phyloP scores from a whole-genome alignment of 2,329 filamentous ascomycete species.

The Lasiodiplodia gonubiensis region DNA sequence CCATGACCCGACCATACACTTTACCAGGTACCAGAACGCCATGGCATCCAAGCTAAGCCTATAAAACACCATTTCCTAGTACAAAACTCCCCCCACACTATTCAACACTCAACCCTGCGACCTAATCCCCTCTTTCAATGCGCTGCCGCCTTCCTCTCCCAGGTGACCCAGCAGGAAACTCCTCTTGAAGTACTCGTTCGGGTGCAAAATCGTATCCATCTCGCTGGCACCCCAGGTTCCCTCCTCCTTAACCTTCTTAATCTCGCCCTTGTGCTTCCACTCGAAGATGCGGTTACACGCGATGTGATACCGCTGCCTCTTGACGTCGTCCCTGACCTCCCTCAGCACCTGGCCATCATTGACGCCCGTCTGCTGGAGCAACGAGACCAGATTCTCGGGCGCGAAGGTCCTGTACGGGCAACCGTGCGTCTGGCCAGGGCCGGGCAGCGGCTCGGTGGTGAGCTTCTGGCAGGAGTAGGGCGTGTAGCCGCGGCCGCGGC shows the following conservation, averaged over 20 bases:
- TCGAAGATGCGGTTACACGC: conserved; percentile 98
- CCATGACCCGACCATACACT: neutral
- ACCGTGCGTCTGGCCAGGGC: conserved; percentile 88
- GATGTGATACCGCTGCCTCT: conserved; percentile 87
- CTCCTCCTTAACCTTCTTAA: conserved; percentile 58
- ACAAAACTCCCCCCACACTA: neutral
- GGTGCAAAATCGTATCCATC: conserved; percentile 93
- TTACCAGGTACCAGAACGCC: neutral
- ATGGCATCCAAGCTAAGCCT: neutral
- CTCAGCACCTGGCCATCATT: conserved; percentile 77
- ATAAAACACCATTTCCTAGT: neutral
- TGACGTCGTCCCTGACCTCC: conserved; percentile 86
- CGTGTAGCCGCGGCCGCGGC: conserved; percentile 84
- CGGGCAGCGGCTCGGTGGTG: conserved; percentile 83
- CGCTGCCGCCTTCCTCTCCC: conserved; percentile 50
- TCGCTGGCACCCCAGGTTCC: conserved; percentile 64
- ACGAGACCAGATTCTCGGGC: conserved; percentile 77
- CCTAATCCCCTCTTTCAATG: conserved; percentile 23
- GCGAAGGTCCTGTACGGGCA: conserved; percentile 95
- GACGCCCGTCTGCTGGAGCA: conserved; percentile 81
- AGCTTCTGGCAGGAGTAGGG: conserved; percentile 96
- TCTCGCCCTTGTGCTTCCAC: conserved; percentile 71
- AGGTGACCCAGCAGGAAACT: conserved; percentile 88
- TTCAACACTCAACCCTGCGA: neutral
- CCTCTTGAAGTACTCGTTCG: conserved; percentile 97